Conservation (phyloP, 2,329 filamentous ascomycete genomes). For the Zasmidium cellare region DNA sequence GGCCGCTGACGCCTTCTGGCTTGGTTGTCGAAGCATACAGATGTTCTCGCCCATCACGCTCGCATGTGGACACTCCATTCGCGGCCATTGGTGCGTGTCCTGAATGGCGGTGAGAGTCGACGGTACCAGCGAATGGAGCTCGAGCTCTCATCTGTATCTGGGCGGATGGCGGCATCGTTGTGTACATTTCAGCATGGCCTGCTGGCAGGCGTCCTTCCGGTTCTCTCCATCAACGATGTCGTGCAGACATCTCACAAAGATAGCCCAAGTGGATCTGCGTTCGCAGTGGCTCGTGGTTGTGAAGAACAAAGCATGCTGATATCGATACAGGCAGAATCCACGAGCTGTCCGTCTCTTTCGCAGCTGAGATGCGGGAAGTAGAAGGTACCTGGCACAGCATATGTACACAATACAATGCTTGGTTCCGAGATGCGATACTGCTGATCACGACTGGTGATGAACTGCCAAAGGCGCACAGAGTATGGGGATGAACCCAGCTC, state of each 20-base stretch:
- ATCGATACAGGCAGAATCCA: background rate
- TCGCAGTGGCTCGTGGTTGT: background rate
- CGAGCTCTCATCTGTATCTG: background rate
- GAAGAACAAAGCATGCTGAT: background rate
- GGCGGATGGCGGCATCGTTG: background rate
- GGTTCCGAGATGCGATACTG: background rate
- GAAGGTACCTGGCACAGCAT: background rate
- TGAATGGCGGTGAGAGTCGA: slow-evolving; percentile 4
- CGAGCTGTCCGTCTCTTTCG: background rate
- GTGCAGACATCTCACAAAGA: slow-evolving; percentile 1
- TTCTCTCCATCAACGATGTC: slow-evolving; percentile 1
- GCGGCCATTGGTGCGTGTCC: background rate
- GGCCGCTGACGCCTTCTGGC: background rate
- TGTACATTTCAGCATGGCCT: slow-evolving; percentile 1
- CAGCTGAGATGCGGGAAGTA: background rate
- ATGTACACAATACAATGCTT: background rate
- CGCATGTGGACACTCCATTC: background rate
- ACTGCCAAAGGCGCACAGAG: background rate
- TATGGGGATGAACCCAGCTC: slow-evolving; percentile 6
- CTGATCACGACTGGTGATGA: background rate
- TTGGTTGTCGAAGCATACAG: background rate
- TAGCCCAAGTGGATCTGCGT: background rate
- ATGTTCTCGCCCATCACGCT: background rate
- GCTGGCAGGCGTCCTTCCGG: background rate
- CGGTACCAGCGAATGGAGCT: background rate